Base-by-base conservation (phyloP, 495 filamentous ascomycete species). In the Tuber brumale region DNA sequence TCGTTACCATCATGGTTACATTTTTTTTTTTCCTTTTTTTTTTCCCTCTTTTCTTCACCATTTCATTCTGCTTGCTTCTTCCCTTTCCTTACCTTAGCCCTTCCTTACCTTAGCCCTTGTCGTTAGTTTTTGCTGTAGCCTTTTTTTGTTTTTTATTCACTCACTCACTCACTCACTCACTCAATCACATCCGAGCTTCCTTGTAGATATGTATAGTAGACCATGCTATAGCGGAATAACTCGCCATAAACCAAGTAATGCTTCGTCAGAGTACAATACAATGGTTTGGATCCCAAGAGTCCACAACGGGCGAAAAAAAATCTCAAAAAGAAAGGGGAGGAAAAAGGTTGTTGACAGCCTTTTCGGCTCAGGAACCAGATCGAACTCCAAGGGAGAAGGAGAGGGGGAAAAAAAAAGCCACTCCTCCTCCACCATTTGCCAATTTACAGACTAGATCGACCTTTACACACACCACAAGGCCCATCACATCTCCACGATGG, bases 321-420 rank as follows among this genome's bases (percentile, higher is more conserved):
- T 0, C 14, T 3, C 57, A 35, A 35, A 7, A 66, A 19, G 16
- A 35, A 35, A 66, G 2, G 2, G 14, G 12, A 35, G 31, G 3
- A 1, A 31, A 31, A 7, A 31, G 12, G 4, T 76, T 70, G 73
- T 45, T 69, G 78, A 51, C 72, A 72, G 74, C 79, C 76, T 69
- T 74, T 72, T 78, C 76, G 51, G 70, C 45, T 76, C 78, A 80
- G 78, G 77, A 80, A 80, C 78, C 73, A 75, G 73, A 41, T 48
- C 70, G 69, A 72, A 77, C 57, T 71, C 43, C 45, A 75, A 70
- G 41, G 7, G n/a, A 61, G 10, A 5, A n/a, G n/a, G 51, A 27
- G n/a, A 18, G 16, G 27, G 16, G n/a, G 14, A n/a, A 5, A 31
- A 31, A 61, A 61, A 61, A 35, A 31, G 27, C 57, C 27, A 31